Evolutionary conservation across 805 yeast species (phyloP).

Genomic region (Teunomyces tritomae): DNA sequence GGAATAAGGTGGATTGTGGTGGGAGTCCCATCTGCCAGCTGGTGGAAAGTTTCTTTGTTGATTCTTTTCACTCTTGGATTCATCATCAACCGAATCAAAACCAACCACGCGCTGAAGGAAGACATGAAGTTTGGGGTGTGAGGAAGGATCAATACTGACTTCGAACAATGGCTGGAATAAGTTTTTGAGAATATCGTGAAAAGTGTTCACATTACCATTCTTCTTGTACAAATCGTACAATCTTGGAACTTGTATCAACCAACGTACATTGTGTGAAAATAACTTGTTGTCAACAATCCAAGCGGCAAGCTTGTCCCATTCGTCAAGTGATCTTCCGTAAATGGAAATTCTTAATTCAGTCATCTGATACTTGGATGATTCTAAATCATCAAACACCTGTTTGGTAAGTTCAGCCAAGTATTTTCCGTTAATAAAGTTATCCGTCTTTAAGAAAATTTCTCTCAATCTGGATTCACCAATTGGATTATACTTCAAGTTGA

Average conservation of each 20-base stretch:
- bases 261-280: conserved; percentile 89
- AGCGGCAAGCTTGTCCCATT: conserved; percentile 92
- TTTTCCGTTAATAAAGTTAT: conserved; percentile 83
- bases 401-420: conserved; percentile 91
- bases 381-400: conserved; percentile 92
- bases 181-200: conserved; percentile 75
- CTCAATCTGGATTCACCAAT: conserved; percentile 96
- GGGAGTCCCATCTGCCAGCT: conserved; percentile 78
- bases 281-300: conserved; percentile 95
- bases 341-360: conserved; percentile 94
- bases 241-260: conserved; percentile 96
- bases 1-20: conserved; percentile 94
- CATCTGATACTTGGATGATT: conserved; percentile 94
- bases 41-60: conserved; percentile 74
- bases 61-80: conserved; percentile 84
- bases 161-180: conserved; percentile 87
- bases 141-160: conserved; percentile 77
- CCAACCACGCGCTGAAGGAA: conserved; percentile 94
- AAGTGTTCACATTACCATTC: conserved; percentile 63
- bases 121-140: conserved; percentile 87
- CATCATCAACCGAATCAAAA: conserved; percentile 98
- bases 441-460: conserved; percentile 94
- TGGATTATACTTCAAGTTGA: conserved; percentile 95
- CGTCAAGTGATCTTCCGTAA: conserved; percentile 84
- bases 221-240: conserved; percentile 85